Evolutionary conservation across 2,329 filamentous ascomycete genomes (phyloP), one percentile per base, ranked within the genome.

Genomic region (Nemania sp.): DNA sequence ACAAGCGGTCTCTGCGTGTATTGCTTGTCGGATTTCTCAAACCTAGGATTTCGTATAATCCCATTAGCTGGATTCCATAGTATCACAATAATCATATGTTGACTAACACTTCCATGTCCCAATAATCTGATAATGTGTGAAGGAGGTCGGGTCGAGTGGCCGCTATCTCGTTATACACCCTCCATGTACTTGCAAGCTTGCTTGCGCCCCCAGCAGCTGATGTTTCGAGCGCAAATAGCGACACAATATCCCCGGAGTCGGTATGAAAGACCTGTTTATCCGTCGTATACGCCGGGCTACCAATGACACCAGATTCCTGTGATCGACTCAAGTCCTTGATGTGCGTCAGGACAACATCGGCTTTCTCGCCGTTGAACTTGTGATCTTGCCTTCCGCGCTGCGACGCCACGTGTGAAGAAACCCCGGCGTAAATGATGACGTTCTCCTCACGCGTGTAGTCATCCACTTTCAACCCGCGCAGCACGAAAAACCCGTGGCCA

Each of bases 81-180:
- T 10, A 27, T 45, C 41, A n/a, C n/a, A 20, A 5, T 2, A 45
- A n/a, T 29, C 4, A 32, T 29, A 11, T 3, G 4, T 38, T 35
- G 32, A 74, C 80, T 72, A 72, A 84, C 83, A 80, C 77, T 38
- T 86, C 83, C 24, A 84, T 54, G 84, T 80, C 77, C 88, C 76
- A 89, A 69, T 77, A 84, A 71, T 84, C 80, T 0, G 85, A 78
- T 27, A 91, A 77, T 0, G 86, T 89, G 3, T 82, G 79, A 38
- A 92, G 85, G 13, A 91, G 77, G 72, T 91, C 88, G 0, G 88
- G 88, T 20, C 88, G 78, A 1, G 83, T 86, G 22, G 77, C 78
- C 0, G 88, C 88, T 1, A 91, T 79, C 74, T 90, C 84, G 70
- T 91, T 91, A 75, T 91, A 91, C 2, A 91, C 85, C 2, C 80